Base-by-base conservation (phyloP, 2,329 filamentous ascomycete genomes). In the Fusarium udum region DNA sequence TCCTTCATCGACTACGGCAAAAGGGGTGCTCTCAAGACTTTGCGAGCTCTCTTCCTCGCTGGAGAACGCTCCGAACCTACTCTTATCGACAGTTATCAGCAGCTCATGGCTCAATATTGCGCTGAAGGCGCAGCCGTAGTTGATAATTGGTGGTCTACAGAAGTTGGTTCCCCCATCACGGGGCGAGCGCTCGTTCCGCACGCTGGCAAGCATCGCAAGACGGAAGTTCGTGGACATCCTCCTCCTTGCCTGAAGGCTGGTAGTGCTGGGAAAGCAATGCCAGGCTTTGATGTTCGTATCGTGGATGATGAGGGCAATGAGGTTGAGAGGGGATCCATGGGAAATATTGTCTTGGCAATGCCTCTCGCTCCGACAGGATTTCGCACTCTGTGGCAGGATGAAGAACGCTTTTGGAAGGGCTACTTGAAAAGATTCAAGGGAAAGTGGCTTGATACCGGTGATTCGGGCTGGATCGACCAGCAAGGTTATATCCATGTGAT, bases 21-120 rank as follows among this genome's bases (percentile, higher is more conserved):
- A 51, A 86, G 89, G 42, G 92, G 92, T 16, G 94, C 93, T 0
- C 83, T 98, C n/a, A 91, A 87, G 74, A 89, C 87, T 6, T 86
- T 97, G 36, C 88, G 89, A 49, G 93, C 89, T 0, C 84, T 98
- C 11, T 98, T 97, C 82, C 87, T 98, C 3, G 95, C 95, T 1
- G 95, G 95, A 13, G 95, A 98, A 80, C 87, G 95, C 43, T 97
- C 93, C 39, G 95, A 98, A 78, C 95, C 95, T 3, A 92, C 91
- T 59, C 94, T 98, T 75, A 87, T 98, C 8, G 89, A 89, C 24
- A 92, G 92, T 85, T 97, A 97, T 79, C 92, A 97, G 79, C 86
- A 89, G 10, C 87, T 97, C 7, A 84, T 98, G 11, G 80, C 84
- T 11, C 85, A 88, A 67, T 89, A 95, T 78, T 93, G 89, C 36